Conservation (phyloP, 306 rosid species). For the apple (Malus domestica) region DNA sequence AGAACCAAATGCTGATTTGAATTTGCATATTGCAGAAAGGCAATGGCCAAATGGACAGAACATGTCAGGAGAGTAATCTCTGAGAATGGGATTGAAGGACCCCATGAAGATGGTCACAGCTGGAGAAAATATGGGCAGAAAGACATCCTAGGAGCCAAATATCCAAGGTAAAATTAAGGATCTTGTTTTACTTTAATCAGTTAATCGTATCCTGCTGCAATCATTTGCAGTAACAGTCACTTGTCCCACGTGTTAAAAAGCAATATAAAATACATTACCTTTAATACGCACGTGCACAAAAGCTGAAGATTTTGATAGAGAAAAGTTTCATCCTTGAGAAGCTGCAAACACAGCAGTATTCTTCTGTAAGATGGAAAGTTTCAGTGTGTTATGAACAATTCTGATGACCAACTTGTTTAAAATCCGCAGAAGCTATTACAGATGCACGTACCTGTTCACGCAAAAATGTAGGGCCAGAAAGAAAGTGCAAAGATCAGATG, state of each 20-base stretch:
- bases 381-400: not conserved
- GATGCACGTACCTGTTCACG: slow-evolving; percentile 83
- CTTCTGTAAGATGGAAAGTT: not conserved
- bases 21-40: slow-evolving; percentile 51
- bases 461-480: slow-evolving; percentile 80
- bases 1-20: not conserved
- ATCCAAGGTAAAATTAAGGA: slow-evolving; percentile 52
- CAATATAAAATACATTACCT: not conserved
- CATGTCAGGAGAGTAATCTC: slow-evolving; percentile 45
- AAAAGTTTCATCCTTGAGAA: no score
- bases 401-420: slow-evolving; percentile 16
- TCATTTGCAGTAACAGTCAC: slow-evolving; percentile 2
- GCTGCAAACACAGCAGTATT: not conserved
- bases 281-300: not conserved
- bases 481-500: slow-evolving; percentile 95
- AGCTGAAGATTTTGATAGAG: not conserved
- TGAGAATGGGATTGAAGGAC: slow-evolving; percentile 55
- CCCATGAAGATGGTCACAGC: slow-evolving; percentile 58
- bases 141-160: slow-evolving; percentile 68
- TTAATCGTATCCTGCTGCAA: not conserved
- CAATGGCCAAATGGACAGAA: slow-evolving; percentile 55
- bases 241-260: not conserved
- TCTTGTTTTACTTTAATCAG: not conserved
- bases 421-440: slow-evolving; percentile 84
- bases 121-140: slow-evolving; percentile 97